These are phyloP conservation scores for Mitragyna speciosa DNA, from an alignment of 257 asterid species.

Conservation along the genomic window DNA sequence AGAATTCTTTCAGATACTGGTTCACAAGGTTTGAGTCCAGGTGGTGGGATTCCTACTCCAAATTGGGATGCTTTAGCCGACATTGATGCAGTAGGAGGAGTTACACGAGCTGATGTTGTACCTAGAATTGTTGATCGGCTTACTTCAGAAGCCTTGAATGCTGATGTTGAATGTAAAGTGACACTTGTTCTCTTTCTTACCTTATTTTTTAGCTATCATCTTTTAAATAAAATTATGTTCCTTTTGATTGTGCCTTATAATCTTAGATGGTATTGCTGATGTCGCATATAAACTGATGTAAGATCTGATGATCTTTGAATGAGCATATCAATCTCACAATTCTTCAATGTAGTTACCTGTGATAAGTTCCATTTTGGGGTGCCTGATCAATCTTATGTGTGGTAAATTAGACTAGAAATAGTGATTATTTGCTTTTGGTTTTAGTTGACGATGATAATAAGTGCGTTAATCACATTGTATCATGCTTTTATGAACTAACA, in stretches of 20 bases:
- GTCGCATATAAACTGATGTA: too few species aligned
- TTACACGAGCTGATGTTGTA: constrained; percentile 99
- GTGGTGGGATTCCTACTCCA: constrained; percentile 99
- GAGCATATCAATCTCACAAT: neutral
- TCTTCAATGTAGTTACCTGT: neutral
- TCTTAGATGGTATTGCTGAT: neutral
- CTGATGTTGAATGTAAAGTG: constrained; percentile 80
- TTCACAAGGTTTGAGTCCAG: constrained; percentile 88
- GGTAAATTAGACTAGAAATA: neutral
- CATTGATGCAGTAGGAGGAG: constrained; percentile 95
- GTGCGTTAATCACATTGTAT: neutral
- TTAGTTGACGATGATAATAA: neutral
- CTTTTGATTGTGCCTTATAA: neutral
- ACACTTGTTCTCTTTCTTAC: constrained; percentile 1
- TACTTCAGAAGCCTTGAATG: constrained; percentile 87
- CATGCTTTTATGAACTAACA: too few species aligned
- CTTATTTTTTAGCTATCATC: neutral
- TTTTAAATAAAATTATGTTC: constrained; percentile 7
- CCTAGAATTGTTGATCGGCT: constrained; percentile 84
- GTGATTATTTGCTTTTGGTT: neutral
- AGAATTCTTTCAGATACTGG: constrained; percentile 95
- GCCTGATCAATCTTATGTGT: neutral
- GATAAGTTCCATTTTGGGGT: neutral
- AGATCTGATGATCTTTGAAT: neutral
- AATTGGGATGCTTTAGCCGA: constrained; percentile 99